Conservation (phyloP, 192 early-diverging fungal genomes). For the Gaertneriomyces semiglobifer region DNA sequence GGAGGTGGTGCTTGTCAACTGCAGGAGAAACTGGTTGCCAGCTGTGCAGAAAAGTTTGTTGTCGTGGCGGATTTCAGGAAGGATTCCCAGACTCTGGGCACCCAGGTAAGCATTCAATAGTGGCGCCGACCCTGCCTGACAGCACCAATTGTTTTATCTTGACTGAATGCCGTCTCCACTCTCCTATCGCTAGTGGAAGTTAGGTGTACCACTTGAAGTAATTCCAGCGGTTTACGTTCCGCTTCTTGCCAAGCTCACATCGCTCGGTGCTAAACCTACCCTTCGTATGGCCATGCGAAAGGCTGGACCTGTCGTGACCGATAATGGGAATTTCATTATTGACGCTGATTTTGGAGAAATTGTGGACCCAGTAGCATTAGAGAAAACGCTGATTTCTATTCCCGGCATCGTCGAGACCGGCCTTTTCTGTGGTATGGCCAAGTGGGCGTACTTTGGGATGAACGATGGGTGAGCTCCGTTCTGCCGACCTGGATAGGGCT, state of each 20-base stretch:
- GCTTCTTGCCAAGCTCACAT: conserved; percentile 47
- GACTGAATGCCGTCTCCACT: background rate
- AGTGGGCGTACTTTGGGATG: conserved; percentile 79
- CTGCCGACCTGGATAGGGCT: background rate
- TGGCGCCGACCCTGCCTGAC: background rate
- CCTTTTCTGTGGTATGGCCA: conserved; percentile 83
- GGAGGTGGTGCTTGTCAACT: conserved; percentile 92
- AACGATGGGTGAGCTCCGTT: conserved; percentile 56
- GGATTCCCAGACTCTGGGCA: conserved; percentile 70
- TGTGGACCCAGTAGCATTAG: conserved; percentile 53
- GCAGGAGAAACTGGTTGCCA: conserved; percentile 90
- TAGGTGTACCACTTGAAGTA: conserved; percentile 90
- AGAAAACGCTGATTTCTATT: conserved; percentile 61
- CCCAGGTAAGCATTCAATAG: conserved; percentile 46
- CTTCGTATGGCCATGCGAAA: conserved; percentile 83
- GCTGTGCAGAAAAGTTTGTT: conserved; percentile 75
- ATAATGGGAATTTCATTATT: conserved; percentile 90
- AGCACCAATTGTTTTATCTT: conserved; percentile 1
- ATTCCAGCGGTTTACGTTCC: conserved; percentile 76
- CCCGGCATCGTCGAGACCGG: conserved; percentile 93
- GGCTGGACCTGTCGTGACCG: conserved; percentile 91
- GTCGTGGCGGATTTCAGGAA: conserved; percentile 91
- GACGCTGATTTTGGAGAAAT: conserved; percentile 82
- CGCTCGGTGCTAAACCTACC: conserved; percentile 47
- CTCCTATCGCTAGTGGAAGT: conserved; percentile 61